Evolutionary conservation across 768 basidiomycete species (phyloP), one percentile per base, ranked within the genome.

Genomic region (Leucosporidium scottii): DNA sequence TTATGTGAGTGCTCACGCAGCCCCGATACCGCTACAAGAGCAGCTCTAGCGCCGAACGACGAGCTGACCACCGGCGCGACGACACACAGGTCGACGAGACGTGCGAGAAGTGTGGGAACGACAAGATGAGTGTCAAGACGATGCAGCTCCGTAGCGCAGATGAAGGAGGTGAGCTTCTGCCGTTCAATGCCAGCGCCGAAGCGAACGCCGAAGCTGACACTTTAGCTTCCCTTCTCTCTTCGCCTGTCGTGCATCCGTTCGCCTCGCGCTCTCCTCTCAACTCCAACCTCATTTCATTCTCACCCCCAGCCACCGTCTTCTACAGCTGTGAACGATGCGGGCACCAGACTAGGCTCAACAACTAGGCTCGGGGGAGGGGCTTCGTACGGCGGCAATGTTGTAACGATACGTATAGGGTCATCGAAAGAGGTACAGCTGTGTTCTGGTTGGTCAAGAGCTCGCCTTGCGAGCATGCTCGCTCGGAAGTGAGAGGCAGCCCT

Each of bases 1-100:
- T 59, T 64, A 58, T 56, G 56, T 66, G n/a, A 62, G 62, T 44
- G 39, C 39, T 50, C 18, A 27, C 17, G 4, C 18, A 55, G 13
- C 31, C 8, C 4, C 12, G 39, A 34, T 34, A 1, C 31, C 3
- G 2, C 36, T 44, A 15, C 39, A 44, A 3, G 8, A 4, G 34
- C 10, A 10, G 34, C 34, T 34, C 34, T 34, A 10, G 34, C 34
- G 5, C 34, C 5, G 10, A 34, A 34, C 5, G 10, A 34, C 34
- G 13, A n/a, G 36, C n/a, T 39, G 54, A 27, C 21, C 28, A 25
- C 23, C 27, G 9, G 47, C 34, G n/a, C 34, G 27, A 23, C 20
- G 39, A 44, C 21, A 23, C n/a, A 1, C 72, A 96, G 92, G 87
- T 90, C 31, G 85, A 88, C 51, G 93, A 97, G 79, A 87, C 87